Base-by-base conservation (phyloP, 306 rosid genomes). In the Astragalus membranaceus region DNA sequence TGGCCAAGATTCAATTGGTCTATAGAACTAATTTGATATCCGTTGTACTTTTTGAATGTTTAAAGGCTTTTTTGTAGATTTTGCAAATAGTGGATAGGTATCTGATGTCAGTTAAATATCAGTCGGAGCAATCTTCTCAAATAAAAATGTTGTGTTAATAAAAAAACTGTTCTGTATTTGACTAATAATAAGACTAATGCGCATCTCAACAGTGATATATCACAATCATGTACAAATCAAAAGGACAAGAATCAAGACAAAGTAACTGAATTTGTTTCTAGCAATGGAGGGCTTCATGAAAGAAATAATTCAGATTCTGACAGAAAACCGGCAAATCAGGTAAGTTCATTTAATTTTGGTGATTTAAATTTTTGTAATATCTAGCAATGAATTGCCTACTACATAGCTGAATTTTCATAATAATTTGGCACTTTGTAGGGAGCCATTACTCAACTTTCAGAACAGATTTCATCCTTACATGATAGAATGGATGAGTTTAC, bases 401-500 rank as follows among this genome's bases (percentile, higher is more conserved):
- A 62, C 73, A 39, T 49, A 6, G 17, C 46, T 67, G 57, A 17
- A 37, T 23, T 63, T 50, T 57, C 75, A 41, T 73, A 79, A 55
- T n/a, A 50, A 48, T 48, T 32, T 35, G 47, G 46, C 39, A 66
- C 15, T 70, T 76, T 36, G 59, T 59, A 87, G 96, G 90, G 86
- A 42, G 78, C 73, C 65, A 67, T 85, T 50, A 85, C 67, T 70
- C 91, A 84, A 78, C 92, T 95, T 49, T 91, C 89, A 13, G 97
- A 91, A 42, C 97, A 91, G 83, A 89, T 95, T 42, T 87, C 96
- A n/a, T 86, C 89, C 9, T 80, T 95, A 43, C 92, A 89, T 82
- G 99, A 95, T 77, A 85, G 97, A 70, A 95, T 95, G 92, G 97
- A 86, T 64, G 92, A 88, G 73, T 95, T 87, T 64, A 83, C 96